Percentiles rank a stretch among this genome's conserved stretches.
phyloP scores from a whole-genome alignment of 495 filamentous ascomycete species.

The Penicillium paradoxum region DNA sequence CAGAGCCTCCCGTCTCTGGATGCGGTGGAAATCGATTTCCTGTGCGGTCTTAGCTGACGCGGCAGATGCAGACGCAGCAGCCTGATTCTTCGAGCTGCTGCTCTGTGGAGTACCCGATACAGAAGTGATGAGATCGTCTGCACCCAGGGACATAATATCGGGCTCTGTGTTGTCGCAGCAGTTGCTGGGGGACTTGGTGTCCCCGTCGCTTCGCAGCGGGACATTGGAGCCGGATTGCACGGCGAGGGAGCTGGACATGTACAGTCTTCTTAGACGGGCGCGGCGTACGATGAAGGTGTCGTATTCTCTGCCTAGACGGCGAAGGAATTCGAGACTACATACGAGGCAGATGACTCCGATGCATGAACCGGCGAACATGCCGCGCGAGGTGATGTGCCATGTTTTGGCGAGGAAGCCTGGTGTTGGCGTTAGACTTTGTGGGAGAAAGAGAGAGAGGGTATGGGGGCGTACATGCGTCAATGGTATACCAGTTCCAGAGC shows the following conservation, averaged over 20 bases:
- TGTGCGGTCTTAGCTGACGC: not conserved
- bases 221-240: not conserved
- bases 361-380: conserved; percentile 65
- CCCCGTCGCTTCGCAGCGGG: not conserved
- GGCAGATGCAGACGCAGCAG: not conserved
- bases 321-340: conserved; percentile 57
- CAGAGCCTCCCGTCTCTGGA: not conserved
- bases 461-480: conserved; percentile 51
- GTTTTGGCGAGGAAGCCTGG: conserved; percentile 56
- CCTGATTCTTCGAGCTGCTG: not conserved
- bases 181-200: not conserved
- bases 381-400: conserved; percentile 59
- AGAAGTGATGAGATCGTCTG: conserved; percentile 7
- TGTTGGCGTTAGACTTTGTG: conserved; percentile 3
- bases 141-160: not conserved
- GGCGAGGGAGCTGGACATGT: conserved; percentile 6
- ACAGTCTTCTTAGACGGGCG: conserved; percentile 19
- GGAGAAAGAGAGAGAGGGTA: not conserved
- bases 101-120: not conserved
- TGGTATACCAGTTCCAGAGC: conserved; percentile 74
- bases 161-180: not conserved
- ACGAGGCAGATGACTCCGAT: conserved; percentile 64
- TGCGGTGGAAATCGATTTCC: not conserved
- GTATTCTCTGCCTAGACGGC: conserved; percentile 55
- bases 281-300: conserved; percentile 53